These are phyloP conservation scores for Gynandropsis gynandra DNA, from an alignment of 345 rosid species.

Conservation along the genomic window DNA sequence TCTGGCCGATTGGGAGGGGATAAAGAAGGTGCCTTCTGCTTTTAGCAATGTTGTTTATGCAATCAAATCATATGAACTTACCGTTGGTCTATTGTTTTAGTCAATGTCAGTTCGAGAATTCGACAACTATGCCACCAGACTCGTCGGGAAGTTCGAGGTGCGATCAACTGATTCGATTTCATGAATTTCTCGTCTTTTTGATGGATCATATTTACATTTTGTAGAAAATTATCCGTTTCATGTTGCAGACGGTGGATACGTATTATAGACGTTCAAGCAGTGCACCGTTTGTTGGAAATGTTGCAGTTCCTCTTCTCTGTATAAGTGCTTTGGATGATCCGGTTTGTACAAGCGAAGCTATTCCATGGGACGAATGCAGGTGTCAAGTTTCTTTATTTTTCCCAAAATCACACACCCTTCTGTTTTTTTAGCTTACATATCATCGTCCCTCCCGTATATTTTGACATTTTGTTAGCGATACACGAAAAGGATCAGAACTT, in stretches of 20 bases:
- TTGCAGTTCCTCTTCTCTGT: conserved; percentile 74
- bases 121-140: conserved; percentile 76
- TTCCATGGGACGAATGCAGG: conserved; percentile 99
- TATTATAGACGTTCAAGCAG: conserved; percentile 83
- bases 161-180: neutral
- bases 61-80: conserved; percentile 3
- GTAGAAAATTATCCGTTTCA: conserved; percentile 14
- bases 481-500: no score
- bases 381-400: conserved; percentile 17
- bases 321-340: conserved; percentile 90
- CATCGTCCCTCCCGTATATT: no score
- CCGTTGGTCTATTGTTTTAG: conserved; percentile 30
- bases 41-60: conserved; percentile 2
- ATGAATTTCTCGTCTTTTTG: conserved; percentile 4
- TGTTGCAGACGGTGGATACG: conserved; percentile 73
- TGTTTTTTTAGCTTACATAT: neutral
- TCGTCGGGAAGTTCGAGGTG: conserved; percentile 85
- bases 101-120: conserved; percentile 83
- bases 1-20: conserved; percentile 95
- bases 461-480: no score
- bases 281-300: conserved; percentile 48
- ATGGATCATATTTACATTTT: neutral
- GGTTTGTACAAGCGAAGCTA: conserved; percentile 83
- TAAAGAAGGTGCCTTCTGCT: conserved; percentile 49
- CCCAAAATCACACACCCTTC: conserved; percentile 1